phyloP scores from a whole-genome alignment of 495 filamentous ascomycete species.

The Letharia lupina region DNA sequence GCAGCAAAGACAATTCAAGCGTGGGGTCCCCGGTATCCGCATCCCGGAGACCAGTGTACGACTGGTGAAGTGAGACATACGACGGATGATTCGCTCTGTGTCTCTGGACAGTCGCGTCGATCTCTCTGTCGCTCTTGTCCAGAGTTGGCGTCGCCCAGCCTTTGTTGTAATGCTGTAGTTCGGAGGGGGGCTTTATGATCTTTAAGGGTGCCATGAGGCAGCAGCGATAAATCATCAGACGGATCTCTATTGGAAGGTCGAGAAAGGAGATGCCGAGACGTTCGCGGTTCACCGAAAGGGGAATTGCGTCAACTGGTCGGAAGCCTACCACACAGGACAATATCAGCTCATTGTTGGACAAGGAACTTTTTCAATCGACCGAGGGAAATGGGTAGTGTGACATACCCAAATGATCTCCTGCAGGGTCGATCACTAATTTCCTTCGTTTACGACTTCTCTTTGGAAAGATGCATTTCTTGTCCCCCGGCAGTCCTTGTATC shows the following conservation, averaged over 20 bases:
- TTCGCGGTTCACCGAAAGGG: neutral
- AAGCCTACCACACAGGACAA: neutral
- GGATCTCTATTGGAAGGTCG: neutral
- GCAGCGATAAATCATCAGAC: neutral
- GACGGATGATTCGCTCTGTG: neutral
- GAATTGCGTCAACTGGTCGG: neutral
- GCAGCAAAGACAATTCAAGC: neutral
- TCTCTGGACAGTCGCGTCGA: neutral
- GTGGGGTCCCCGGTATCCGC: neutral
- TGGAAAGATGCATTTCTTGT: too few species aligned
- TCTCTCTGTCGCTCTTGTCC: neutral
- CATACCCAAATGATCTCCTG: neutral
- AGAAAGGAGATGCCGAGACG: constrained; percentile 1
- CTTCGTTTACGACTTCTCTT: neutral
- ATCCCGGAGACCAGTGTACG: neutral
- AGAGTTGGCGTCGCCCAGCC: neutral
- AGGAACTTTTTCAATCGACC: neutral
- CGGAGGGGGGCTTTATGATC: neutral
- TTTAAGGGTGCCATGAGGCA: neutral
- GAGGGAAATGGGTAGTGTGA: neutral
- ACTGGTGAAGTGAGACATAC: neutral
- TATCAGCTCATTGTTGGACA: neutral
- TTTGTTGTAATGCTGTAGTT: neutral
- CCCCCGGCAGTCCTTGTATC: too few species aligned
- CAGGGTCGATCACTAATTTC: neutral